Evolutionary conservation across 2,329 filamentous ascomycete genomes (phyloP).

Genomic region (Aspergillus jensenii): DNA sequence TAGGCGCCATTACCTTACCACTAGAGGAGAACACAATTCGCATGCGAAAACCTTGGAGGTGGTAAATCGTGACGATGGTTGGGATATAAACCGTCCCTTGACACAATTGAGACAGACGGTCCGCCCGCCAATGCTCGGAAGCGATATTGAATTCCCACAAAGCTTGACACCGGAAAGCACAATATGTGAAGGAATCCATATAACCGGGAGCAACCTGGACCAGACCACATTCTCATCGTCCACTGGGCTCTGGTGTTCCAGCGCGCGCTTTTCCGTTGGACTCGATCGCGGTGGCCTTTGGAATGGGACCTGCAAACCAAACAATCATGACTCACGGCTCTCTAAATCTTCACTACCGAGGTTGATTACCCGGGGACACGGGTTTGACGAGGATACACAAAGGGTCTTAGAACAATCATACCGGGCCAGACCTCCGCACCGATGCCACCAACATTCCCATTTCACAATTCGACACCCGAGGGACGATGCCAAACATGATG

Average conservation of each 20-base stretch:
- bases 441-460: neutral
- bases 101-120: slow-evolving; percentile 59
- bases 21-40: slow-evolving; percentile 24
- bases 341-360: slow-evolving; percentile 19
- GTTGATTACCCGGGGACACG: slow-evolving; percentile 24
- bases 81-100: slow-evolving; percentile 32
- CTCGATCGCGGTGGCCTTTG: slow-evolving; percentile 39
- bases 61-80: slow-evolving; percentile 13
- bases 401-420: neutral
- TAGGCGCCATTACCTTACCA: slow-evolving; percentile 32
- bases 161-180: slow-evolving; percentile 83
- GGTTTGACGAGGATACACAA: neutral
- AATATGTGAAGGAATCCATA: slow-evolving; percentile 75
- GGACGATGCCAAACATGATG: slow-evolving; percentile 30
- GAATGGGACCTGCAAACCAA: slow-evolving; percentile 42
- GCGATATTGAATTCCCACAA: slow-evolving; percentile 74
- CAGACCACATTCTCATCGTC: slow-evolving; percentile 51
- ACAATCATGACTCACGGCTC: slow-evolving; percentile 13
- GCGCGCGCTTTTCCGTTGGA: slow-evolving; percentile 52
- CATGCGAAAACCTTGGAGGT: neutral
- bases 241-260: slow-evolving; percentile 74
- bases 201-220: slow-evolving; percentile 44
- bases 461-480: neutral
- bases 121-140: slow-evolving; percentile 83
- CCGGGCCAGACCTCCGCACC: neutral